Evolutionary conservation across 1,139 yeast species (phyloP).

Genomic region (Candida pseudocylindracea): DNA sequence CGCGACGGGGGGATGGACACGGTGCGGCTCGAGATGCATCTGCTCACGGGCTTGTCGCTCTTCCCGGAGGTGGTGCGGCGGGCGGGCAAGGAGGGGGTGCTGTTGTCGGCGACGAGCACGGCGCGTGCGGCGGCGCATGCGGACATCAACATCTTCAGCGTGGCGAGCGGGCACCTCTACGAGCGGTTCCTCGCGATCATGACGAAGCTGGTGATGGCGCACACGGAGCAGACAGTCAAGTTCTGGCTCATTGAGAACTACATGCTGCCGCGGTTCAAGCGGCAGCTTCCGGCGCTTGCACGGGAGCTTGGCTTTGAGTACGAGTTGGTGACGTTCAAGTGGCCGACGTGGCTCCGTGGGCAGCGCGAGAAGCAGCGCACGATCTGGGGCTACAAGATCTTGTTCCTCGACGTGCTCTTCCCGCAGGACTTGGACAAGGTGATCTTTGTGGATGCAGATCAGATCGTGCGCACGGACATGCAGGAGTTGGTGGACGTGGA

Average conservation of each 20-base stretch:
- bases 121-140: constrained; percentile 13
- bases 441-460: constrained; percentile 76
- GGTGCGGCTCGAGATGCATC: constrained; percentile 11
- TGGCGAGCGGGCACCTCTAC: constrained; percentile 61
- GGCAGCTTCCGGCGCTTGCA: constrained; percentile 39
- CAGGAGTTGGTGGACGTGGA: constrained; percentile 42
- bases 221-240: constrained; percentile 40
- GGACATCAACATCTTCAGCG: constrained; percentile 60
- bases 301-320: constrained; percentile 34
- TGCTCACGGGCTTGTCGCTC: constrained; percentile 21
- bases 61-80: constrained; percentile 22
- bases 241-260: constrained; percentile 80
- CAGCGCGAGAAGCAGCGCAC: constrained; percentile 62
- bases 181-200: constrained; percentile 55
- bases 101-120: not conserved
- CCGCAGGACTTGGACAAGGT: constrained; percentile 59
- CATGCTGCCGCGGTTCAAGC: constrained; percentile 45
- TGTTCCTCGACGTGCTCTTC: constrained; percentile 70
- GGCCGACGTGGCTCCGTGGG: constrained; percentile 79
- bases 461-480: constrained; percentile 54
- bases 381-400: constrained; percentile 74
- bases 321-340: constrained; percentile 58
- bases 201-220: constrained; percentile 53
- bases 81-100: constrained; percentile 12
- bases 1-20: constrained; percentile 8